Conservation (phyloP, 371 early-diverging fungal genomes). For the Chytridium lagenaria region DNA sequence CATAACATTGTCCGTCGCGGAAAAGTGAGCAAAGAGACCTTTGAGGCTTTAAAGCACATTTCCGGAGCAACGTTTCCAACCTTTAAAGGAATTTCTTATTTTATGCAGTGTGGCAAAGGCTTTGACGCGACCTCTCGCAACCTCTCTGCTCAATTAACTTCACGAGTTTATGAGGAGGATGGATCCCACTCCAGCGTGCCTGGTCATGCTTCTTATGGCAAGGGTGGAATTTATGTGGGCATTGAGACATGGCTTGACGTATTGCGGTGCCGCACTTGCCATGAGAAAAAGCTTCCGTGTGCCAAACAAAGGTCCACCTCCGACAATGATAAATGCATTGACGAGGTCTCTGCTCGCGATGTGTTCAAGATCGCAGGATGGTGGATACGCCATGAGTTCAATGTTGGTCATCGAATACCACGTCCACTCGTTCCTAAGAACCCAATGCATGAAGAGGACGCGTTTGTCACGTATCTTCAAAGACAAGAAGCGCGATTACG, state of each 20-base stretch:
- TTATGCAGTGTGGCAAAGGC: neutral
- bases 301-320: neutral
- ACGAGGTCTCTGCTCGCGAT: neutral
- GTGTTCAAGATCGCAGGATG: neutral
- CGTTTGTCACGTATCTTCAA: neutral
- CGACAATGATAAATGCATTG: neutral
- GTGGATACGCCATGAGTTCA: constrained; percentile 5
- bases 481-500: neutral
- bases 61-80: neutral
- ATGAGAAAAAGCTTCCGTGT: neutral
- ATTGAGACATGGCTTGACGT: constrained; percentile 9
- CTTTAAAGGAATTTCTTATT: neutral
- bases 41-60: neutral
- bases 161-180: no score
- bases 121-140: neutral
- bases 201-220: no score
- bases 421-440: neutral
- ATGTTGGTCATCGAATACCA: neutral
- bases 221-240: neutral
- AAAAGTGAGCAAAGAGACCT: neutral
- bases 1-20: neutral
- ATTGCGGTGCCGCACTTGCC: neutral
- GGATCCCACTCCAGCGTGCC: no score
- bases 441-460: neutral
- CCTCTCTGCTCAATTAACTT: neutral